phyloP scores from a whole-genome alignment of 1,284 basidiomycete genomes.

The Microbotryomycetes sp. region DNA sequence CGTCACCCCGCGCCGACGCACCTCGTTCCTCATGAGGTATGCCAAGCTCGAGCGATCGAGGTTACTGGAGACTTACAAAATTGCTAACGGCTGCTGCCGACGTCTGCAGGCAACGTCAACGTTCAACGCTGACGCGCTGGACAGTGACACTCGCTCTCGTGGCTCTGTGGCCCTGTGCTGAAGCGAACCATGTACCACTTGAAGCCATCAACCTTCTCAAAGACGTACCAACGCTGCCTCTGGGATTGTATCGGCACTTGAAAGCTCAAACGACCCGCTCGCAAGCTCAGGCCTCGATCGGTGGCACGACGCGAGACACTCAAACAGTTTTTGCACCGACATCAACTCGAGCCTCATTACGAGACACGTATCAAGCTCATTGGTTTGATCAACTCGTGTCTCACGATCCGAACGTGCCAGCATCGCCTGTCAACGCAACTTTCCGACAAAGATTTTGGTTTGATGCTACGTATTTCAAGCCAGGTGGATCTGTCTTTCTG shows the following conservation, averaged over 20 bases:
- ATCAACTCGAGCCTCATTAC: constrained; percentile 6
- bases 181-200: too few species aligned
- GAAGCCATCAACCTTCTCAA: constrained; percentile 8
- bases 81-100: too few species aligned
- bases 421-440: constrained; percentile 7
- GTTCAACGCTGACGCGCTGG: too few species aligned
- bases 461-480: constrained; percentile 70
- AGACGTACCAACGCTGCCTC: constrained; percentile 15
- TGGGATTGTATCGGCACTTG: constrained; percentile 15
- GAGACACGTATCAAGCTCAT: constrained; percentile 7
- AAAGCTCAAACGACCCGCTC: neutral
- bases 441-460: constrained; percentile 58
- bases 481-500: constrained; percentile 50
- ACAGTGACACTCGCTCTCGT: too few species aligned
- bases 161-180: too few species aligned
- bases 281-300: neutral
- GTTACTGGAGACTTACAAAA: too few species aligned
- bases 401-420: constrained; percentile 11
- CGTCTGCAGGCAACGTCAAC: too few species aligned
- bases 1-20: too few species aligned
- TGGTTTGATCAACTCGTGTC: constrained; percentile 31
- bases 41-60: too few species aligned
- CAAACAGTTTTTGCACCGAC: neutral
- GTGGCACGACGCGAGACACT: neutral
- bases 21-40: too few species aligned